Evolutionary conservation across 148 eudicot genomes (phyloP), one percentile per base, ranked within the genome.

Genomic region (Nyssa sinensis): DNA sequence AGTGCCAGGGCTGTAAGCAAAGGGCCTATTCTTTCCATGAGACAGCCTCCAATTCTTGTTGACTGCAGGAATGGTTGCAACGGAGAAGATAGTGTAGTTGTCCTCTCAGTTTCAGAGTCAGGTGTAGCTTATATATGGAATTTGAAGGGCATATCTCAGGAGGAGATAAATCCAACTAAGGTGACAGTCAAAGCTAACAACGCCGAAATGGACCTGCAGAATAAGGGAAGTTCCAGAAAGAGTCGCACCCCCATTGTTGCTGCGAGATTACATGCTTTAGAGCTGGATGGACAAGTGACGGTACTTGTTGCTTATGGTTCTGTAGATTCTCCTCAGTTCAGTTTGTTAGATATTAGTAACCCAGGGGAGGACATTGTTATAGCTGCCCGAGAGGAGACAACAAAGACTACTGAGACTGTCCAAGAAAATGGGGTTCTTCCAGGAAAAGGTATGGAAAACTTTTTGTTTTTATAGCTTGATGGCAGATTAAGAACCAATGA

Each of bases 61-160:
- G 78, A 82, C 63, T 82, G 85, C 73, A 76, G 69, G 74, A 64
- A 74, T 63, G 63, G 59, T 39, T 59, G 37, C 64, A 23, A 59
- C 41, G 75, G 69, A 25, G 75, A 81, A 58, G 85, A 82, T 55
- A 34, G 67, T 75, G 32, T 79, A 60, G 63, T 79, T 62, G 75
- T 82, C 59, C 80, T 82, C 34, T 75, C 85, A 73, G 75, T 79
- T 68, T 75, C 85, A 72, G 80, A 67, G 34, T 61, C 77, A 9
- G 85, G 82, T 29, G 60, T 79, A 32, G 75, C 65, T 35, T 60
- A 79, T 76, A 11, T 79, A 12, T 82, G 82, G 85, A 72, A 72
- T 67, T 75, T 82, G 67, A 65, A 79, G 30, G 30, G 51, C 32
- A 30, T 44, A 28, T 41, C 78, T 32, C 67, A 79, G n/a, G 75